Evolutionary conservation across 768 basidiomycete species (phyloP), one percentile per base, ranked within the genome.

Genomic region (Amanita jacksonii): DNA sequence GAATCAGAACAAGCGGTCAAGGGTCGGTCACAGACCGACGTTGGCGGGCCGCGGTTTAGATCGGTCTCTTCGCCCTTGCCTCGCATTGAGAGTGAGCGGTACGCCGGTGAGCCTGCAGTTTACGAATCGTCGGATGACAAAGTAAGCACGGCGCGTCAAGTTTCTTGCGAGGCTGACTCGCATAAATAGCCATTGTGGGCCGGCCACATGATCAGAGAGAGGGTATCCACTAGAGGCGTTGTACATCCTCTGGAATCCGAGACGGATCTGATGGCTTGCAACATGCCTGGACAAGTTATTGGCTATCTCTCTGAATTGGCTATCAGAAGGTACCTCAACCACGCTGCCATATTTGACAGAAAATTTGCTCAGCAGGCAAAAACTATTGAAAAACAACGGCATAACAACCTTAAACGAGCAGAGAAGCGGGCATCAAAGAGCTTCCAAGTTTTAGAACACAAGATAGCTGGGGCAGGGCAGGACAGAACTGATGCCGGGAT

Each of bases 171-270:
- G 19, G 23, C 13, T 31, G 20, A 42, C 19, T 15, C 20, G 27
- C 6, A 13, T 16, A 7, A 66, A 47, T 49, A 54, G 23, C 49
- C 49, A 15, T 51, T 51, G 10, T 71, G 69, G 66, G 60, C 59
- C 47, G 73, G 73, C 40, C 66, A 70, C 28, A 96, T 98, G 81
- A 87, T 98, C 43, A 77, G 94, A 27, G 94, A 98, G 62, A 75
- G 96, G 15, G 79, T 98, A 20, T 82, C 85, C 1, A 85, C 80
- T 1, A 73, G 72, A 8, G 96, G 96, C 5, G 60, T 81, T n/a
- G 67, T 90, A n/a, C 77, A 92, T 13, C 70, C 85, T 0, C 64
- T 99, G 27, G 93, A 97, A 51, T 65, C 81, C 0, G 76, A 80
- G 51, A 55, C 60, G 10, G 77, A 85, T 38, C 66, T 97, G 0